A percentile compares a stretch with the other conserved stretches of the same genome.
Evolutionary conservation across 371 early-diverging fungal species (phyloP).

Genomic region (Apophysomyces elegans): DNA sequence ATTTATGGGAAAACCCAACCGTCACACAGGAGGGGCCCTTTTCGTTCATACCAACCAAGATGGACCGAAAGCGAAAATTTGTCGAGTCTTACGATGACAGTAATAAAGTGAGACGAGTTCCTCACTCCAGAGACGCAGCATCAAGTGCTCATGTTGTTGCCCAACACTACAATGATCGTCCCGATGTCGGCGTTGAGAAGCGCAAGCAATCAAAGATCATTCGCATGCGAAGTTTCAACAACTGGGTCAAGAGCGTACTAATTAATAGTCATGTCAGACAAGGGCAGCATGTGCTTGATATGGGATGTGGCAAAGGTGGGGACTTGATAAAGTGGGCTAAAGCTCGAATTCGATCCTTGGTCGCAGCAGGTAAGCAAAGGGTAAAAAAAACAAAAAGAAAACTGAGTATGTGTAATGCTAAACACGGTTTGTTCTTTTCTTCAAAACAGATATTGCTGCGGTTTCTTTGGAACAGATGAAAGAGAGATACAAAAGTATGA

Average conservation of each 20-base stretch:
- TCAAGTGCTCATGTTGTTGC: slow-evolving; percentile 63
- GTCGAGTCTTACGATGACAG: slow-evolving; percentile 9
- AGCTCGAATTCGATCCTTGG: slow-evolving; percentile 69
- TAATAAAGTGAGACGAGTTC: slow-evolving; percentile 15
- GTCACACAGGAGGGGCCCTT: neutral
- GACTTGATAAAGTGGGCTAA: slow-evolving; percentile 94
- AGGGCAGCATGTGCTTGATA: slow-evolving; percentile 78
- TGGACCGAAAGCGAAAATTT: slow-evolving; percentile 18
- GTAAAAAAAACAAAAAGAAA: too few species aligned
- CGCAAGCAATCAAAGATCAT: slow-evolving; percentile 87
- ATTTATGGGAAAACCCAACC: neutral
- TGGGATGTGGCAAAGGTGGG: slow-evolving; percentile 99
- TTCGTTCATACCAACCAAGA: neutral
- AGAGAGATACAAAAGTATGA: slow-evolving; percentile 67
- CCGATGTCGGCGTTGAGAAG: slow-evolving; percentile 73
- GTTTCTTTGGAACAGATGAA: slow-evolving; percentile 92
- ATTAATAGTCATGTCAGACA: slow-evolving; percentile 71
- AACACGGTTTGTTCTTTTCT: neutral
- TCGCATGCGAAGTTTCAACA: slow-evolving; percentile 91
- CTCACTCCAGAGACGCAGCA: slow-evolving; percentile 9
- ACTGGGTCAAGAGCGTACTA: slow-evolving; percentile 94
- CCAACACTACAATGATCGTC: slow-evolving; percentile 93
- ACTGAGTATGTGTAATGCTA: too few species aligned
- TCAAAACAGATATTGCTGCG: slow-evolving; percentile 86
- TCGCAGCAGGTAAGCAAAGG: slow-evolving; percentile 68